A percentile compares a stretch with the other conserved stretches of the same genome.
These are phyloP conservation scores for Suaeda aralocaspica DNA, from an alignment of 148 eudicot species.

Conservation along the genomic window DNA sequence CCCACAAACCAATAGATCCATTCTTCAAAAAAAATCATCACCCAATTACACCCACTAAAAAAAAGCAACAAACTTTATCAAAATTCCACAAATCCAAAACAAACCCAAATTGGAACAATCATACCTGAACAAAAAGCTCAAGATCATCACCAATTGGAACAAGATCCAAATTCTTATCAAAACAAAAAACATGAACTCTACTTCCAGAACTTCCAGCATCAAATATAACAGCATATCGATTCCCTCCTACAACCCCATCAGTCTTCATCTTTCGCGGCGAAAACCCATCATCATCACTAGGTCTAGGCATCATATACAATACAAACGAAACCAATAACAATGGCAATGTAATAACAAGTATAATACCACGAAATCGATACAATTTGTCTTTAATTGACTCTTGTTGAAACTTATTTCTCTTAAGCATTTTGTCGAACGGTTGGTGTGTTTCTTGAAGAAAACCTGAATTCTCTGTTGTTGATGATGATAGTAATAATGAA, in stretches of 20 bases:
- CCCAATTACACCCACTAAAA: background rate
- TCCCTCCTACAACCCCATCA: background rate
- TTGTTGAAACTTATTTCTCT: slow-evolving; percentile 42
- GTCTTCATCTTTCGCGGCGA: slow-evolving; percentile 43
- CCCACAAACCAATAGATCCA: background rate
- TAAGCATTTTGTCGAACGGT: slow-evolving; percentile 46
- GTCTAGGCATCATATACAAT: slow-evolving; percentile 50
- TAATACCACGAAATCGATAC: slow-evolving; percentile 43
- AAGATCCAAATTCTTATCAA: slow-evolving; percentile 73
- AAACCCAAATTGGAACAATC: background rate
- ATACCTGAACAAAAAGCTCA: slow-evolving; percentile 52
- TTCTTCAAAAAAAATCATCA: background rate
- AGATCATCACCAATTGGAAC: slow-evolving; percentile 63
- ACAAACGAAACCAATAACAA: slow-evolving; percentile 54
- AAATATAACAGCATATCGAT: slow-evolving; percentile 72
- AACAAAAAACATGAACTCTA: slow-evolving; percentile 94
- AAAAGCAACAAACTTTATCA: background rate
- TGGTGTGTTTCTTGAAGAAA: slow-evolving; percentile 25
- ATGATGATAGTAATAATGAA: background rate
- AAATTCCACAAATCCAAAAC: background rate
- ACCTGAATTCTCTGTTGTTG: background rate
- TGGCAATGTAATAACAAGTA: slow-evolving; percentile 60
- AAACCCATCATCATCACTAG: slow-evolving; percentile 22
- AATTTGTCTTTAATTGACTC: slow-evolving; percentile 55
- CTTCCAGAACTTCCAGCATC: slow-evolving; percentile 98